Evolutionary conservation across 176 grass and related monocot species (phyloP).

Genomic region (Aegilops longissima): DNA sequence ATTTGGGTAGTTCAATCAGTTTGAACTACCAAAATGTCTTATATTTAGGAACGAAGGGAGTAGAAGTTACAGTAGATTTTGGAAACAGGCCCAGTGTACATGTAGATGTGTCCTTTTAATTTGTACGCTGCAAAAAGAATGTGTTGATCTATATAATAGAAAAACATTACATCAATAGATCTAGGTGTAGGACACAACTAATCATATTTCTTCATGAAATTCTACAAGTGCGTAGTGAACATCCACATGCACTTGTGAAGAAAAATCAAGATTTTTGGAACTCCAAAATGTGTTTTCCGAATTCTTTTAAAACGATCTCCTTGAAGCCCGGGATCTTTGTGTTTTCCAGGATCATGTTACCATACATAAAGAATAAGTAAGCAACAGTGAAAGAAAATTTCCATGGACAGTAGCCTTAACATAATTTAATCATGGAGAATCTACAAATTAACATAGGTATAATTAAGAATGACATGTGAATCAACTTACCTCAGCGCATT

Average conservation of each 20-base stretch:
- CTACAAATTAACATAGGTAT: constrained; percentile 15
- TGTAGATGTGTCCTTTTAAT: not conserved
- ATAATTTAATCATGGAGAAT: constrained; percentile 26
- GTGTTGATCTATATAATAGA: not conserved
- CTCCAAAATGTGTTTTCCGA: no score
- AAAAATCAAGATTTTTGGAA: no score
- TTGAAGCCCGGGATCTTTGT: no score
- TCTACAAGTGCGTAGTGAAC: no score
- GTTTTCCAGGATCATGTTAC: no score
- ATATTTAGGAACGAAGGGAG: no score
- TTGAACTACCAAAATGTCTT: no score
- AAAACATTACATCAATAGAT: not conserved
- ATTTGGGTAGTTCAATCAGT: no score
- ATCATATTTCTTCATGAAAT: not conserved
- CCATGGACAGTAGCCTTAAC: not conserved
- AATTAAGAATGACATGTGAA: constrained; percentile 10
- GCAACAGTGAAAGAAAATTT: not conserved
- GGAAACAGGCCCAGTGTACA: not conserved
- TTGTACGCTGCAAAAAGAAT: not conserved
- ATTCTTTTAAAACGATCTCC: no score
- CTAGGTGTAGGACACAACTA: not conserved
- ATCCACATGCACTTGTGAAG: no score
- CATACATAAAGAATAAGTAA: not conserved
- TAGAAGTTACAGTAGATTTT: not conserved
- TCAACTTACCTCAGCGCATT: constrained; percentile 89